Evolutionary conservation across 2,329 filamentous ascomycete species (phyloP), one percentile per base, ranked within the genome.

Genomic region (Monosporascus sp.): DNA sequence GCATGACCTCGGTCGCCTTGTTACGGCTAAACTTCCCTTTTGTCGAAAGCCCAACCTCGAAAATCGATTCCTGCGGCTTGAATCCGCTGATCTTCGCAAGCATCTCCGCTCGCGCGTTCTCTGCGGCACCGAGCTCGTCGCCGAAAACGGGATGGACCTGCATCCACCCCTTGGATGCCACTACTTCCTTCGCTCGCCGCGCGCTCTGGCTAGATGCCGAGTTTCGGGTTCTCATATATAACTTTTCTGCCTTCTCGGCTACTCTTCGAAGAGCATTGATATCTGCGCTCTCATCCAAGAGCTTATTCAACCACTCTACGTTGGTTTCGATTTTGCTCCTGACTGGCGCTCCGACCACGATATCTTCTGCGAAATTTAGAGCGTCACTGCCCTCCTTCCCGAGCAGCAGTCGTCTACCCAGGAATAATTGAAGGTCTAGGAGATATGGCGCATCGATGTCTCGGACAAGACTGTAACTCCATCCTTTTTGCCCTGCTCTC

Each of bases 1-100:
- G 85, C 83, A 94, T 90, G 34, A 93, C 77, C 56, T 91, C 87
- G 2, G 86, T 87, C 7, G 88, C 86, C 66, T 87, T 85, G 48
- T 46, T 46, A 7, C 22, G 43, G 43, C 20, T 14, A 16, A 24
- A 27, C 43, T 46, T 46, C 17, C 72, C 78, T 59, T 88, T 87
- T 40, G 85, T 87, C 56, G 86, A 82, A 61, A 87, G 84, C 7
- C 89, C 88, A 58, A 97, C 86, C 71, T 99, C 94, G 63, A 99
- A 99, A n/a, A 99, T 90, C 0, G 93, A 97, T 71, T 99, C 94
- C 44, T 86, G 80, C 0, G 95, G 94, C 62, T 90, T 84, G 74
- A 94, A 99, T 2, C 88, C 87, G 63, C 90, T 92, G 53, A 99
- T 90, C 54, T 86, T 84, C 34, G 91, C 90, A 31, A 99, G 77